A percentile compares a stretch with the other conserved stretches of the same genome.
Conservation (phyloP, 306 rosid genomes). For the Vicia sativa region DNA sequence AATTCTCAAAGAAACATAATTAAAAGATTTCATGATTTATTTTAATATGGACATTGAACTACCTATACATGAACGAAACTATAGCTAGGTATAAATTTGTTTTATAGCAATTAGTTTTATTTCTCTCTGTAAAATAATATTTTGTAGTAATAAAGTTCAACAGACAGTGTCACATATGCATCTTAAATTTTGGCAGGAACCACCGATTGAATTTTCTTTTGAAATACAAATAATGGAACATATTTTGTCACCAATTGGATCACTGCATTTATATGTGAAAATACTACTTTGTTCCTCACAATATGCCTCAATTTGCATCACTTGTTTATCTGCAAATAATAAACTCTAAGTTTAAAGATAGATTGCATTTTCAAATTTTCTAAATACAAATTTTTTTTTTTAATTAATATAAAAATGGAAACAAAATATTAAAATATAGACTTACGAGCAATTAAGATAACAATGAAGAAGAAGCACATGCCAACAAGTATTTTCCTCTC, state of each 20-base stretch:
- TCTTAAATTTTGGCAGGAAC: background rate
- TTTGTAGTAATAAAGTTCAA: no score
- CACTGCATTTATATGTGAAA: background rate
- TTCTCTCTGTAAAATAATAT: no score
- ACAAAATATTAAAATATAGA: background rate
- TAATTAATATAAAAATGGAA: background rate
- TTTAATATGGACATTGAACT: background rate
- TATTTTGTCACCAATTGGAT: background rate
- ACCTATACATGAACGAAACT: background rate
- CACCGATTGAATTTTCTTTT: slow-evolving; percentile 1
- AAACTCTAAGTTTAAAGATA: no score
- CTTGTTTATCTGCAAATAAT: background rate
- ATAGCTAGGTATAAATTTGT: background rate
- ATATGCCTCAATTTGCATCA: background rate
- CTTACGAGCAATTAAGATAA: background rate
- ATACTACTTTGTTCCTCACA: background rate
- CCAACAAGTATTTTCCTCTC: background rate
- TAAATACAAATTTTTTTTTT: no score
- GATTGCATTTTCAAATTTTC: no score
- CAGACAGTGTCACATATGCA: background rate
- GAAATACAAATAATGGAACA: background rate
- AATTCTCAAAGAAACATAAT: no score
- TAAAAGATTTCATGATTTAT: background rate
- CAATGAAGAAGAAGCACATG: background rate
- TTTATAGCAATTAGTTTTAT: no score